Percentiles rank a stretch among this genome's conserved stretches.
phyloP scores from a whole-genome alignment of 805 yeast genomes.

The Wickerhamomyces bovis region DNA sequence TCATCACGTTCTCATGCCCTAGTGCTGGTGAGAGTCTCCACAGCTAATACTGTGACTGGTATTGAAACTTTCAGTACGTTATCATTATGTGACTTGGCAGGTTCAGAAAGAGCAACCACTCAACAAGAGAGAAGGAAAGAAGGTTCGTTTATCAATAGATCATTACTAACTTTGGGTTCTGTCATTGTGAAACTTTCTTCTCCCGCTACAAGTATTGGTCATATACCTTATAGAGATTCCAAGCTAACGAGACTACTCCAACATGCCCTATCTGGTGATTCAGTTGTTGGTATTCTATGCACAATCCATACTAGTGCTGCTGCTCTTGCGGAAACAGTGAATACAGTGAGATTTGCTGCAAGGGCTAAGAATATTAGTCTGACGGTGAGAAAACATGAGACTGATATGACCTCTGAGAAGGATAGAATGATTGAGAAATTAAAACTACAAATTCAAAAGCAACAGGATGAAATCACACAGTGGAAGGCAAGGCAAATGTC shows the following conservation, averaged over 20 bases:
- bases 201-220: conserved; percentile 38
- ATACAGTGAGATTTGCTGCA: conserved; percentile 87
- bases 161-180: conserved; percentile 82
- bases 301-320: conserved; percentile 67
- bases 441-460: conserved; percentile 53
- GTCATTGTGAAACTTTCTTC: conserved; percentile 71
- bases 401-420: conserved; percentile 33
- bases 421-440: conserved; percentile 52
- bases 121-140: conserved; percentile 78
- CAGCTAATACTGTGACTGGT: conserved; percentile 35
- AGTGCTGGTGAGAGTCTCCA: conserved; percentile 56
- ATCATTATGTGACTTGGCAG: conserved; percentile 91
- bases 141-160: conserved; percentile 89
- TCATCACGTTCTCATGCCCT: conserved; percentile 92
- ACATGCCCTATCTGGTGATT: conserved; percentile 85
- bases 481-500: conserved; percentile 23
- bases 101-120: conserved; percentile 79
- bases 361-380: conserved; percentile 83
- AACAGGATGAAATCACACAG: conserved; percentile 44
- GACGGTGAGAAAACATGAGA: conserved; percentile 50
- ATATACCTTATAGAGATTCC: conserved; percentile 90
- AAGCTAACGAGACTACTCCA: conserved; percentile 85
- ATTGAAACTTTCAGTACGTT: conserved; percentile 48
- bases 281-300: conserved; percentile 80
- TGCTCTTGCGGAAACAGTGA: conserved; percentile 70